Base-by-base conservation (phyloP, 768 basidiomycete genomes). In the Amanita exitialis region DNA sequence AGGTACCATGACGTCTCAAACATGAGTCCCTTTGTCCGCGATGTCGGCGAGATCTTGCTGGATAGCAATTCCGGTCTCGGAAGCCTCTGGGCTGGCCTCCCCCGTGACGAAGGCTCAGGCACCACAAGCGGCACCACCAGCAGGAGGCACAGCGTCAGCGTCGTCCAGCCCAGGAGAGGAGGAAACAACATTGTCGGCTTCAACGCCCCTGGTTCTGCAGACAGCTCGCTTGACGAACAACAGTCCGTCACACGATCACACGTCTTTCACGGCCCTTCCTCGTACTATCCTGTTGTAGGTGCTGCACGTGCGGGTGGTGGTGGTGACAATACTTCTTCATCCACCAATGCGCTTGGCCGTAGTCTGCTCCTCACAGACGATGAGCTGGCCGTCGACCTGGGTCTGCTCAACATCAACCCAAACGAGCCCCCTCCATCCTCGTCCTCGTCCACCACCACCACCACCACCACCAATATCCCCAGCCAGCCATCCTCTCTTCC, bases 11-110 rank as follows among this genome's bases (percentile, higher is more conserved):
- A 90, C 64, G 65, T 78, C 37, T 85, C 86, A 27, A 91, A 90
- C 62, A 86, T 88, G 77, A 82, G 79, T 56, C 90, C 89, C 0
- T 91, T 92, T 62, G 78, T 87, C n/a, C 72, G 89, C 20, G 87
- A 92, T 62, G 84, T 91, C 15, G 80, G 79, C 5, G 80, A 85
- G 64, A 87, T 90, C 51, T 65, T 90, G 32, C 65, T 83, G 44
- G 86, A 89, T 59, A 86, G 90, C 51, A 80, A 78, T 3, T 77
- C 81, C 0, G 80, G 81, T 0, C 78, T 88, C 57, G 72, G 83
- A 30, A 84, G 88, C 55, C 71, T 89, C 3, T 90, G 86, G 86
- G 74, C 81, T 0, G 79, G 82, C n/a, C 77, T 77, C 72, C 80
- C 76, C 3, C 72, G 76, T 32, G 82, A 82, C 54, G 80, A 84